Conservation (phyloP, 2,329 filamentous ascomycete species). For the Pseudogymnoascus sp. region DNA sequence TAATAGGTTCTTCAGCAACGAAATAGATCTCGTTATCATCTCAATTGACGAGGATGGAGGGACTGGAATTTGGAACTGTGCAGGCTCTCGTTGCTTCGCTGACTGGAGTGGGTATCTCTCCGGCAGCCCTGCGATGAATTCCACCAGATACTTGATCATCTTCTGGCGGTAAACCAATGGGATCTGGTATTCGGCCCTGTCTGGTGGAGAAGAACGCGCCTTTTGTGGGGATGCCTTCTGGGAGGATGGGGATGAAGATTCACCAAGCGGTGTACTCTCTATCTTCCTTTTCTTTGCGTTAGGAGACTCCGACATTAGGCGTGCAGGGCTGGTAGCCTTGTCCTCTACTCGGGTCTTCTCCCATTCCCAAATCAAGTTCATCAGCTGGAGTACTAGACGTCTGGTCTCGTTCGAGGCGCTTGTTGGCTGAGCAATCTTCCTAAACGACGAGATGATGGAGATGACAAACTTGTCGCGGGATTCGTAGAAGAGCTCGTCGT, state of each 20-base stretch:
- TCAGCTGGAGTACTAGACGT: slow-evolving; percentile 81
- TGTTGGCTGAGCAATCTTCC: slow-evolving; percentile 76
- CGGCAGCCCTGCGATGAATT: slow-evolving; percentile 84
- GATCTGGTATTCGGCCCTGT: slow-evolving; percentile 59
- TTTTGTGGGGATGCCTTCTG: slow-evolving; percentile 34
- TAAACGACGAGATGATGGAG: slow-evolving; percentile 78
- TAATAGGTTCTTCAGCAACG: slow-evolving; percentile 73
- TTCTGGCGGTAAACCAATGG: slow-evolving; percentile 59
- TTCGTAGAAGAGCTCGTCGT: slow-evolving; percentile 90
- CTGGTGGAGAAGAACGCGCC: slow-evolving; percentile 30
- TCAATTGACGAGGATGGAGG: slow-evolving; percentile 56
- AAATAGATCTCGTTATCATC: slow-evolving; percentile 76
- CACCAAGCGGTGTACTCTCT: slow-evolving; percentile 44
- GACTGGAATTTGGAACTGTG: slow-evolving; percentile 35
- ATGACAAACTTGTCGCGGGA: slow-evolving; percentile 84
- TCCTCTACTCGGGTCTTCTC: slow-evolving; percentile 73
- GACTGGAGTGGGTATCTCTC: slow-evolving; percentile 76
- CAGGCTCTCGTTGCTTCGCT: slow-evolving; percentile 52
- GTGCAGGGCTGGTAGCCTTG: slow-evolving; percentile 32
- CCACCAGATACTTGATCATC: slow-evolving; percentile 89
- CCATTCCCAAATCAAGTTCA: slow-evolving; percentile 87
- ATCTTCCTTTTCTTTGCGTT: slow-evolving; percentile 66
- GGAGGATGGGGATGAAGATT: slow-evolving; percentile 46
- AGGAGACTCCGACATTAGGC: slow-evolving; percentile 57
- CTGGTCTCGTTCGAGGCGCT: slow-evolving; percentile 87